A percentile compares a stretch with the other conserved stretches of the same genome.
phyloP scores from a whole-genome alignment of 2,329 filamentous ascomycete genomes.

The Microsporum audouinii region DNA sequence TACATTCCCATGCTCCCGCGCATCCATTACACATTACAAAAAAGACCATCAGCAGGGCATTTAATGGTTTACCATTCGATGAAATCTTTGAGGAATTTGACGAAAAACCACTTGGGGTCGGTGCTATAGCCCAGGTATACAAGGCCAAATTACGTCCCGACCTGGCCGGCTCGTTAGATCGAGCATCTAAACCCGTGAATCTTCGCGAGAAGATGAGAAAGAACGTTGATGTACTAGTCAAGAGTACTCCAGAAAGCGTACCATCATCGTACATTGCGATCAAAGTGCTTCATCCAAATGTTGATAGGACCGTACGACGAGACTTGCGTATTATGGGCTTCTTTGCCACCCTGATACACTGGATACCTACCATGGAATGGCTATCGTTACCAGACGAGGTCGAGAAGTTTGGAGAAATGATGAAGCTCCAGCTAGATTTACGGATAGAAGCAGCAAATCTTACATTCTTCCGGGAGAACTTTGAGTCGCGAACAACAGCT shows the following conservation, averaged over 20 bases:
- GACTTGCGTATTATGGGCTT: constrained; percentile 90
- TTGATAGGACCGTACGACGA: constrained; percentile 79
- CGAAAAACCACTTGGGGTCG: constrained; percentile 77
- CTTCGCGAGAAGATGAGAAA: constrained; percentile 60
- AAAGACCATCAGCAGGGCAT: constrained; percentile 66
- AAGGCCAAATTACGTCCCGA: constrained; percentile 80
- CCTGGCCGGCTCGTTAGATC: constrained; percentile 52
- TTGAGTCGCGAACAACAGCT: constrained; percentile 78
- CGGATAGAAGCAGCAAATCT: constrained; percentile 91
- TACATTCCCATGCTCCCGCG: constrained; percentile 89
- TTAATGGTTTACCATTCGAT: constrained; percentile 66
- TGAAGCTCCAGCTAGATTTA: constrained; percentile 90
- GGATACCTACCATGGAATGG: constrained; percentile 92
- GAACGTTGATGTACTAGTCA: constrained; percentile 75
- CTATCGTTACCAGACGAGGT: constrained; percentile 92
- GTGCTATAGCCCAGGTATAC: constrained; percentile 96
- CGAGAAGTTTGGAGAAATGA: constrained; percentile 91
- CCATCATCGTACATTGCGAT: constrained; percentile 89
- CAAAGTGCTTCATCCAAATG: constrained; percentile 86
- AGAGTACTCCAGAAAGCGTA: constrained; percentile 71
- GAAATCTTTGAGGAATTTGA: constrained; percentile 96
- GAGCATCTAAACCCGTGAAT: constrained; percentile 42
- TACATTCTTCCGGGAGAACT: constrained; percentile 74
- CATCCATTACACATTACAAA: constrained; percentile 75
- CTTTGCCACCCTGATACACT: constrained; percentile 74